phyloP scores from a whole-genome alignment of 345 rosid species.

The Arabis alpina region DNA sequence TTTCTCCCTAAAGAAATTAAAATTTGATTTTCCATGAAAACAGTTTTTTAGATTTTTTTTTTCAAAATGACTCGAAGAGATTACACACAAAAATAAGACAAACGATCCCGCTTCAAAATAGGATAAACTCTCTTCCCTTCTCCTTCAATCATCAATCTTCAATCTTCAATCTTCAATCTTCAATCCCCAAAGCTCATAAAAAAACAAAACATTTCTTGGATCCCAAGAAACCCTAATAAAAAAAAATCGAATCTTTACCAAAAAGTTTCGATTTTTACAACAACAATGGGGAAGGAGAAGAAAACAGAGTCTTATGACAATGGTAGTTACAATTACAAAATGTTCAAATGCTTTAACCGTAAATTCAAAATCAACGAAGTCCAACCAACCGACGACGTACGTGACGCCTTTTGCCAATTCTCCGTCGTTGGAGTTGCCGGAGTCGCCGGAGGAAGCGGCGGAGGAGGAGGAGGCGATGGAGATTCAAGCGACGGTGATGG shows the following conservation, averaged over 20 bases:
- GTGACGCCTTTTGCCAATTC: slow-evolving; percentile 50
- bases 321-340: slow-evolving; percentile 61
- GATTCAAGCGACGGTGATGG: slow-evolving; percentile 46
- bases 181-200: neutral
- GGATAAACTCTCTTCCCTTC: slow-evolving; percentile 20
- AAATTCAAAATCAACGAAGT: slow-evolving; percentile 75
- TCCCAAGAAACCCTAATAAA: slow-evolving; percentile 25
- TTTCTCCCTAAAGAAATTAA: neutral
- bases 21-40: neutral
- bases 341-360: slow-evolving; percentile 78
- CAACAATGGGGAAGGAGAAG: slow-evolving; percentile 48
- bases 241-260: neutral
- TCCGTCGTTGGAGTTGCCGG: slow-evolving; percentile 27
- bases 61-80: slow-evolving; percentile 9
- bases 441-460: neutral
- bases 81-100: slow-evolving; percentile 20
- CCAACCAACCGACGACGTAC: slow-evolving; percentile 80
- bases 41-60: slow-evolving; percentile 6
- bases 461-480: slow-evolving; percentile 26
- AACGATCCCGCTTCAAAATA: slow-evolving; percentile 52
- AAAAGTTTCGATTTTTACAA: slow-evolving; percentile 5
- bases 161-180: slow-evolving; percentile 18
- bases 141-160: too few species aligned
- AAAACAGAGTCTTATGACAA: slow-evolving; percentile 37
- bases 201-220: neutral